Evolutionary conservation across 345 rosid species (phyloP), one percentile per base, ranked within the genome.

Genomic region (Citrus mangshanensis): DNA sequence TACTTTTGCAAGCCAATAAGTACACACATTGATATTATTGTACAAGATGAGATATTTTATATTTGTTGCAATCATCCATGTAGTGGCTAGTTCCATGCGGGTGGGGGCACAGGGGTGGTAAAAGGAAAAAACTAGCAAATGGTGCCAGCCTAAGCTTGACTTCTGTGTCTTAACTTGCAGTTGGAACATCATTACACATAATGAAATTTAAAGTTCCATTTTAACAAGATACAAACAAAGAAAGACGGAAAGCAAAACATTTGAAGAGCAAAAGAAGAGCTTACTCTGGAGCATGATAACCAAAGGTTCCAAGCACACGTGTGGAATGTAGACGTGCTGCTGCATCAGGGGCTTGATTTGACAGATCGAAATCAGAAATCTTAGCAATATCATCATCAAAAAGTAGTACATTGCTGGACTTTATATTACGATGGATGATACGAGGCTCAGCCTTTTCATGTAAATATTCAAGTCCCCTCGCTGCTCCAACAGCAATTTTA

Each of bases 271-370:
- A 25, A 81, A 25, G 68, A 82, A 69, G 51, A 46, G 66, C 91
- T 90, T 89, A 95, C 99, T 95, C 99, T 32, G 99, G 99, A 68
- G 98, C 99, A 86, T 95, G 99, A 81, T 92, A 95, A 78, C 98
- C 99, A 70, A 95, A 95, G 75, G 94, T 95, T 84, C 99, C 98
- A 27, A 93, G 89, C 74, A 95, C 98, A 85, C 98, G 95, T 55
- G 97, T 95, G 14, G 99, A 93, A 81, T 93, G 96, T 68, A 95
- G 96, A 24, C 98, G 95, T 19, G 98, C 97, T 61, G 98, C 89
- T 86, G 86, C 86, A 83, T 93, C 98, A 64, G 97, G 98, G 75
- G 97, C 94, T 89, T 93, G 98, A 86, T 93, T 89, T 35, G 98
- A 92, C 85, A 93, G 86, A 85, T 95, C 97, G 64, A 95, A 95